phyloP scores from a whole-genome alignment of 768 basidiomycete genomes.

The Ramaria sp. region DNA sequence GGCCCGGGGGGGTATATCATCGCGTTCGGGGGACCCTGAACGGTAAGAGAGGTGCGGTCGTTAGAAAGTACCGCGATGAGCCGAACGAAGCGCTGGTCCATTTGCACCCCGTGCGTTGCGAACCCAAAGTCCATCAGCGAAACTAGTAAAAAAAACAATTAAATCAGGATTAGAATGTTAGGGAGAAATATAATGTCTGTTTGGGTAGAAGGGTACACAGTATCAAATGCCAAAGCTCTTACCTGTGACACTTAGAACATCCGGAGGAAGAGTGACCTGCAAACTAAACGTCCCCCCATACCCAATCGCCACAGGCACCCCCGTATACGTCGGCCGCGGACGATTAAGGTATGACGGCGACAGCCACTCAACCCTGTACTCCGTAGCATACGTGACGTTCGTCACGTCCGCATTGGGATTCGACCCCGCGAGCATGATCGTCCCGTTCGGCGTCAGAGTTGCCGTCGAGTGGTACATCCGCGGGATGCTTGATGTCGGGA shows the following conservation, averaged over 20 bases:
- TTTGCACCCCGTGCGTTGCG: constrained; percentile 13
- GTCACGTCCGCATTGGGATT: constrained; percentile 30
- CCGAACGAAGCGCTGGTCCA: constrained; percentile 14
- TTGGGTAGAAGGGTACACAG: background rate
- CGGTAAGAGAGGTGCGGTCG: constrained; percentile 24
- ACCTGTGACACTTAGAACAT: background rate
- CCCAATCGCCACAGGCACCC: constrained; percentile 18
- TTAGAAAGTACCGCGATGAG: constrained; percentile 21
- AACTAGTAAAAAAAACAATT: background rate
- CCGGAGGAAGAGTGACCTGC: background rate
- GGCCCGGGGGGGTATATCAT: constrained; percentile 12
- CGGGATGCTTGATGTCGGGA: constrained; percentile 22
- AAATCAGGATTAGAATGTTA: background rate
- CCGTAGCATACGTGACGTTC: constrained; percentile 14
- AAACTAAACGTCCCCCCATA: constrained; percentile 4
- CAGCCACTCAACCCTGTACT: constrained; percentile 29
- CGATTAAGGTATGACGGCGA: constrained; percentile 30
- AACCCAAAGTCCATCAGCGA: constrained; percentile 14
- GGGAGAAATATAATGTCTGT: no score
- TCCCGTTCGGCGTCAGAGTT: constrained; percentile 21
- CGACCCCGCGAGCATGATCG: constrained; percentile 30
- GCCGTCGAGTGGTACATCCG: constrained; percentile 31
- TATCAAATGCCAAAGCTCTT: background rate
- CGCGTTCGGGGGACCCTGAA: constrained; percentile 14
- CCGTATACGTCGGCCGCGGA: constrained; percentile 24